Conservation (phyloP, 768 basidiomycete species). For the Russula emetica region DNA sequence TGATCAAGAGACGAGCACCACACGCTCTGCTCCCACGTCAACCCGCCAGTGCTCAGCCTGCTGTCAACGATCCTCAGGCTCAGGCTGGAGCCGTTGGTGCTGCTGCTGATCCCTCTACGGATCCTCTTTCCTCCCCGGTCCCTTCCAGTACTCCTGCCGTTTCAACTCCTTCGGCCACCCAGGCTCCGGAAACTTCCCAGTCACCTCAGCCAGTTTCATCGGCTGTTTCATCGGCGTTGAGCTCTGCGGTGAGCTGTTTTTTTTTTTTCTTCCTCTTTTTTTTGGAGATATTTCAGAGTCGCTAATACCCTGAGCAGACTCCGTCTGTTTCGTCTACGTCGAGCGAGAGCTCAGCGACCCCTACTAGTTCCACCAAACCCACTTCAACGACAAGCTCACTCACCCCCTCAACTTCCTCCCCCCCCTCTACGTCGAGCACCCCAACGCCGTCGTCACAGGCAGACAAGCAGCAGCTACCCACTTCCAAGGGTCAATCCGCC, state of each 20-base stretch:
- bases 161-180: conserved; percentile 12
- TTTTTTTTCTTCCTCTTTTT: background rate
- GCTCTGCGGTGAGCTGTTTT: conserved; percentile 16
- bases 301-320: background rate
- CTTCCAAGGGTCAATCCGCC: background rate
- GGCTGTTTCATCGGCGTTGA: background rate
- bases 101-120: conserved; percentile 36
- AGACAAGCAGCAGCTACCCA: conserved; percentile 28
- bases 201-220: conserved; percentile 11
- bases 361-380: conserved; percentile 34
- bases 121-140: conserved; percentile 17
- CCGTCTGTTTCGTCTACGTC: conserved; percentile 12
- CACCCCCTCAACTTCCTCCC: conserved; percentile 19
- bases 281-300: background rate
- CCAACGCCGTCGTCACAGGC: conserved; percentile 29
- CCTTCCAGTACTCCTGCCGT: conserved; percentile 21
- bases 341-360: conserved; percentile 22
- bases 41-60: background rate
- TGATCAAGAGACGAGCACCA: conserved; percentile 61
- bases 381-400: conserved; percentile 24
- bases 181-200: conserved; percentile 23
- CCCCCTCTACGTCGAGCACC: conserved; percentile 19
- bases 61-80: no score
- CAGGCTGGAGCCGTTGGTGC: conserved; percentile 9
- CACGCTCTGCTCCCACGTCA: conserved; percentile 20